phyloP scores from a whole-genome alignment of 306 rosid species.

The Echinosophora koreensis region DNA sequence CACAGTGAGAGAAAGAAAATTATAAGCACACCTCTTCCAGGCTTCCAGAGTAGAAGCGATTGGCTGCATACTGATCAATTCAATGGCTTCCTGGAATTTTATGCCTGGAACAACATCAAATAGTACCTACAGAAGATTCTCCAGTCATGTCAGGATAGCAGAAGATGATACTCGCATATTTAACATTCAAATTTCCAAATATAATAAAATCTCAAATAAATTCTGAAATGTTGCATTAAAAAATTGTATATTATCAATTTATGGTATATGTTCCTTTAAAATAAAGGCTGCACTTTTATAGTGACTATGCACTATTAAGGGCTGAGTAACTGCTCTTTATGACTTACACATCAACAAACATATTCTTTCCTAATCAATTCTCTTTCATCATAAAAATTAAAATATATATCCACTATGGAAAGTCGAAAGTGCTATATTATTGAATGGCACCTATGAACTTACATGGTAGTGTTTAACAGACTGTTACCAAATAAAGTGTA shows the following conservation, averaged over 20 bases:
- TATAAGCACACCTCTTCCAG: constrained; percentile 73
- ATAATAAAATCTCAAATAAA: constrained; percentile 39
- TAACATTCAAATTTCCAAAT: constrained; percentile 38
- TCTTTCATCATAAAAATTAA: not conserved
- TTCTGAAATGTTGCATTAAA: constrained; percentile 31
- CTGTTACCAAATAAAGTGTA: constrained; percentile 27
- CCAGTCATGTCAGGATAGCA: constrained; percentile 45
- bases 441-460: constrained; percentile 27
- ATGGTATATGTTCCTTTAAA: constrained; percentile 27
- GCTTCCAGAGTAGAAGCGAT: constrained; percentile 77
- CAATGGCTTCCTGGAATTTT: constrained; percentile 87
- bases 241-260: not conserved
- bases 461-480: not conserved
- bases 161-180: constrained; percentile 41
- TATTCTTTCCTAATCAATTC: constrained; percentile 10
- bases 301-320: constrained; percentile 30
- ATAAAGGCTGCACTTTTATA: constrained; percentile 10
- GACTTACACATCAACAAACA: constrained; percentile 39
- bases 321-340: constrained; percentile 23
- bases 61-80: constrained; percentile 90
- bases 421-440: constrained; percentile 14
- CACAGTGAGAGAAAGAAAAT: constrained; percentile 29
- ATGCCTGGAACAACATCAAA: constrained; percentile 98
- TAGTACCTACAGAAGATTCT: constrained; percentile 76
- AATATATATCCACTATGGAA: constrained; percentile 26